phyloP scores from a whole-genome alignment of 352 stramenopile species.

The Globisporangium acanthophoron region DNA sequence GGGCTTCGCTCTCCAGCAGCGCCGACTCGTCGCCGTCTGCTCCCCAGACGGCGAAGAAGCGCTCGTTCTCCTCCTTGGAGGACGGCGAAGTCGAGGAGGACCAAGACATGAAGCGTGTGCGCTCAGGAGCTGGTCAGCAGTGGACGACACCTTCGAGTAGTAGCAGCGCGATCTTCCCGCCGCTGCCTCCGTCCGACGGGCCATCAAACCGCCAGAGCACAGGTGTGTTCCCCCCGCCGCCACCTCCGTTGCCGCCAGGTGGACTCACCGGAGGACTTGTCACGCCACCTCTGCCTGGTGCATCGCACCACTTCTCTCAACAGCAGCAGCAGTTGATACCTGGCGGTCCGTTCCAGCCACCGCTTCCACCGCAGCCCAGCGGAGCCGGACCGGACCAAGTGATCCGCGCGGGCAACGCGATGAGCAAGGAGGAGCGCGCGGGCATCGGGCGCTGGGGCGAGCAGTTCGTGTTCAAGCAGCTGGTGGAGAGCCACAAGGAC shows the following conservation, averaged over 20 bases:
- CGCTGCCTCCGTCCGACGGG: slow-evolving; percentile 1
- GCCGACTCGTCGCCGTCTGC: background rate
- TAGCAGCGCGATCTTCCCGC: background rate
- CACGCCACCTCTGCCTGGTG: background rate
- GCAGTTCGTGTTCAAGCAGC: slow-evolving; percentile 75
- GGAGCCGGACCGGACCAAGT: slow-evolving; percentile 4
- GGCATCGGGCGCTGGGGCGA: slow-evolving; percentile 83
- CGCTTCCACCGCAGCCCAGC: background rate
- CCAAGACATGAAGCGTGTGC: background rate
- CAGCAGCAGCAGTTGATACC: background rate
- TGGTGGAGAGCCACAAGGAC: slow-evolving; percentile 38
- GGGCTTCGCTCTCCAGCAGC: slow-evolving; percentile 14
- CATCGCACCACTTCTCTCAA: background rate
- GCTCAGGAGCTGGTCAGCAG: background rate
- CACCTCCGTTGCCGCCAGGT: background rate
- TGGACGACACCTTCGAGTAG: background rate
- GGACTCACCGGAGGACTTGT: background rate
- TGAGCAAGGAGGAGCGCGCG: slow-evolving; percentile 68
- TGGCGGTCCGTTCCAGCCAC: slow-evolving; percentile 5
- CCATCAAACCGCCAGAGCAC: background rate
- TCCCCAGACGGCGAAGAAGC: slow-evolving; percentile 2
- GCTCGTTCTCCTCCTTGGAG: slow-evolving; percentile 26
- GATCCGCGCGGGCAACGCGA: slow-evolving; percentile 36
- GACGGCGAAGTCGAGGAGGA: slow-evolving; percentile 49
- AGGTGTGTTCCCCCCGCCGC: background rate